Evolutionary conservation across 257 asterid species (phyloP), one percentile per base, ranked within the genome.

Genomic region (Solanum paucissectum): DNA sequence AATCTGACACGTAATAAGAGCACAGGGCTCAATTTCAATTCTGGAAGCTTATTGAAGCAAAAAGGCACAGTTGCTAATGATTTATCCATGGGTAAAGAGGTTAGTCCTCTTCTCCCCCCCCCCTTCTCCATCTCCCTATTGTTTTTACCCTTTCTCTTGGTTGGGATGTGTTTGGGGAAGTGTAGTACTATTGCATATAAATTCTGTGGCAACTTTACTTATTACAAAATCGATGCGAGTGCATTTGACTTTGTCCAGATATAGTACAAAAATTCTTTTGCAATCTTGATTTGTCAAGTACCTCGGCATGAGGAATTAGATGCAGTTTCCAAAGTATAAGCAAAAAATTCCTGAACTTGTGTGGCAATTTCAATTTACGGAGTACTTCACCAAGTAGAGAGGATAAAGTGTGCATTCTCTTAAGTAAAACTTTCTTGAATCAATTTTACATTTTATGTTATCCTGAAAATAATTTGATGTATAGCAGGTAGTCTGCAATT

Each of bases 21-120:
- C 87, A 36, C 90, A 7, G 93, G 87, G 85, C 83, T 88, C 74
- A 38, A 90, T 74, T 87, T 91, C 90, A 93, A 88, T 90, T 89
- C 95, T 46, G 96, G 94, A 91, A 91, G 91, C 91, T 89, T 94
- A 75, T 88, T 93, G 76, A 93, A 91, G 83, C 94, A 90, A 90
- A 96, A 94, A 88, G 92, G 88, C 74, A 89, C 92, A 79, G 90
- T 87, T 83, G 92, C 92, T 66, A 91, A 87, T 85, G 96, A 93
- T 77, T 87, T 90, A 33, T 64, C 91, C 81, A 37, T 84, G 74
- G 49, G 92, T 89, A 94, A 91, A 91, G 98, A 94, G 91, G 98
- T 95, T 87, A 88, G 92, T 83, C 64, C 25, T 42, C 73, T 18
- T 9, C 29, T 4, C 23, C 32, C 49, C 44, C 12, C 40, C 42